Evolutionary conservation across 345 rosid genomes (phyloP).

Genomic region (Diplotaxis tenuifolia): DNA sequence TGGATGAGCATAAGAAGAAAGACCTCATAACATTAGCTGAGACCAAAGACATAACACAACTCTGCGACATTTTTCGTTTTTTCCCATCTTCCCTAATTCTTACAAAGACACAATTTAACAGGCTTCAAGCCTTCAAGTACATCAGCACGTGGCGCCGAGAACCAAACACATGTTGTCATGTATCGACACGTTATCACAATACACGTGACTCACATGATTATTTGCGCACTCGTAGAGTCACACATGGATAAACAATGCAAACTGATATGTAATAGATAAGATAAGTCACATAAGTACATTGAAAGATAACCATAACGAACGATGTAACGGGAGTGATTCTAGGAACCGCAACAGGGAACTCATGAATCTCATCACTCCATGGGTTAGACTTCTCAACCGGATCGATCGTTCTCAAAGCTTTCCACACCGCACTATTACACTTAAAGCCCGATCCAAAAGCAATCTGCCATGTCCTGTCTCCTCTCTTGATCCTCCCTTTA

Average conservation of each 20-base stretch:
- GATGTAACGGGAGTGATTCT: conserved; percentile 37
- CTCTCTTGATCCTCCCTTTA: conserved; percentile 78
- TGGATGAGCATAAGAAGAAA: conserved; percentile 12
- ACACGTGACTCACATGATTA: background rate
- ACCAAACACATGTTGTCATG: background rate
- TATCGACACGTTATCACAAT: background rate
- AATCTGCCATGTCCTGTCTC: conserved; percentile 91
- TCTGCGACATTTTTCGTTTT: background rate
- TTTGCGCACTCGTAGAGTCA: background rate
- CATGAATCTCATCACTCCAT: conserved; percentile 78
- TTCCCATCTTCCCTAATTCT: background rate
- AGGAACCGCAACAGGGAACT: conserved; percentile 79
- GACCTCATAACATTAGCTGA: conserved; percentile 14
- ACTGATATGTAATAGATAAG: conserved; percentile 3
- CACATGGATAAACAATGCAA: background rate
- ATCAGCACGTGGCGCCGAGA: background rate
- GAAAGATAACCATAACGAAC: background rate
- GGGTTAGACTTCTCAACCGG: conserved; percentile 66
- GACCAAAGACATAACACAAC: conserved; percentile 27
- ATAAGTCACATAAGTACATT: conserved; percentile 11
- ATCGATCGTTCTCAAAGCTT: conserved; percentile 64
- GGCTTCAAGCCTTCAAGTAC: conserved; percentile 2
- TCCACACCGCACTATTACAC: conserved; percentile 95
- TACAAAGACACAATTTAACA: background rate
- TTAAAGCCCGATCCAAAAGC: conserved; percentile 96